phyloP scores from a whole-genome alignment of 495 filamentous ascomycete genomes.

The Copromyces sp. region DNA sequence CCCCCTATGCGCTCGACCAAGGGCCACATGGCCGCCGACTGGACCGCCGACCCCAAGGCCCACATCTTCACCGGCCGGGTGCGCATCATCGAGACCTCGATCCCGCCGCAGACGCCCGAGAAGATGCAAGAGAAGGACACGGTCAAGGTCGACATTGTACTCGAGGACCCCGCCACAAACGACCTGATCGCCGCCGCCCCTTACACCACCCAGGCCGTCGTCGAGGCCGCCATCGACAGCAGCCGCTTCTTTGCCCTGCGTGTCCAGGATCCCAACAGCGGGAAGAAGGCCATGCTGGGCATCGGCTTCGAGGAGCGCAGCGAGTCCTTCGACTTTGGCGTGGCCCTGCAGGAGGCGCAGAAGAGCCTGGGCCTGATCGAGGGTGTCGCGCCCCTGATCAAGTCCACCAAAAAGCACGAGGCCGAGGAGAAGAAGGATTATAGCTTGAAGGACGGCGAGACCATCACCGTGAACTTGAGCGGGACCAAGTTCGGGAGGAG shows the following conservation, averaged over 20 bases:
- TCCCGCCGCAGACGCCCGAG: slow-evolving; percentile 7
- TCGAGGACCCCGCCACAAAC: slow-evolving; percentile 61
- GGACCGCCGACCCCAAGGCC: slow-evolving; percentile 59
- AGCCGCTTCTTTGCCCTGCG: slow-evolving; percentile 70
- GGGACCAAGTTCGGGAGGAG: slow-evolving; percentile 37
- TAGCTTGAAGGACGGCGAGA: slow-evolving; percentile 75
- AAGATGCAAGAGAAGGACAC: slow-evolving; percentile 29
- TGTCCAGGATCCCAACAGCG: slow-evolving; percentile 58
- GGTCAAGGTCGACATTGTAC: slow-evolving; percentile 58
- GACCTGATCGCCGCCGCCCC: slow-evolving; percentile 72
- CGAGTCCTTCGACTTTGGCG: slow-evolving; percentile 72
- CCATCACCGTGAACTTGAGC: slow-evolving; percentile 67
- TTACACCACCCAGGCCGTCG: slow-evolving; percentile 46
- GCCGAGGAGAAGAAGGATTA: slow-evolving; percentile 56
- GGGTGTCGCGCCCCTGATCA: slow-evolving; percentile 14
- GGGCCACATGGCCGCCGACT: slow-evolving; percentile 62
- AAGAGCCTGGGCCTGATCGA: slow-evolving; percentile 41
- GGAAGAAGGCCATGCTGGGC: slow-evolving; percentile 64
- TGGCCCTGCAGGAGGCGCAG: slow-evolving; percentile 65
- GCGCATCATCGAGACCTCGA: slow-evolving; percentile 65
- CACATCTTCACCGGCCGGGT: slow-evolving; percentile 76
- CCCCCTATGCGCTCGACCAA: slow-evolving; percentile 59
- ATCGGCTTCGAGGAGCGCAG: slow-evolving; percentile 76
- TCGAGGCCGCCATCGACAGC: slow-evolving; percentile 64
- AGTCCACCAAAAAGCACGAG: slow-evolving; percentile 16